Evolutionary conservation across 2,329 filamentous ascomycete species (phyloP), one percentile per base, ranked within the genome.

Genomic region (Fusarium gaditjirri): DNA sequence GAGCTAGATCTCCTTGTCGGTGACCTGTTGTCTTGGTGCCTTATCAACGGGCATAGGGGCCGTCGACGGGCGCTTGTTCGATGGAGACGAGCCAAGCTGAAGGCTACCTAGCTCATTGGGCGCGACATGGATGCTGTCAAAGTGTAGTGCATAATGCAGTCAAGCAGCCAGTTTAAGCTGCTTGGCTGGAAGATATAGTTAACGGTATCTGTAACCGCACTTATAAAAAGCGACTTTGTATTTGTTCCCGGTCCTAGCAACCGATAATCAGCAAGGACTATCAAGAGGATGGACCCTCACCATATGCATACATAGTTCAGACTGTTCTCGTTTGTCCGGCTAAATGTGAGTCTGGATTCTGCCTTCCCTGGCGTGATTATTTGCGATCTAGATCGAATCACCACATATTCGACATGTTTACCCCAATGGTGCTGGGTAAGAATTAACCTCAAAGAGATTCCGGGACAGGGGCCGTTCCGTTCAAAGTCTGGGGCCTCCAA

Each of bases 291-390:
- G 25, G 41, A 64, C 54, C 70, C 61, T 64, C 61, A 56, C 43
- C 17, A 66, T 41, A 19, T 39, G 55, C 35, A 33, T 23, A 52
- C 17, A 27, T 25, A 41, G 19, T 25, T 39, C 29, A 54, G 29
- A 36, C 21, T 43, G 21, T 46, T 60, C 63, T 68, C 56, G 68
- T 72, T 76, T 72, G 70, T 33, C 61, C 74, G 74, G 74, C 50
- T 75, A 76, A 72, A 70, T 38, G 46, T 31, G n/a, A 61, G 59
- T 39, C 55, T 59, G 38, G 36, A 46, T 47, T 47, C 49, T 65
- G 43, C 41, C 58, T 41, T 53, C 8, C 16, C 61, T 63, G 57
- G 49, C 56, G 61, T 56, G 57, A 42, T 58, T 52, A n/a, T 39
- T 50, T 50, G 50, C 63, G 61, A 46, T 49, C 38, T 57, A 71